phyloP scores from a whole-genome alignment of 371 early-diverging fungal genomes.

The Mucor irregularis region DNA sequence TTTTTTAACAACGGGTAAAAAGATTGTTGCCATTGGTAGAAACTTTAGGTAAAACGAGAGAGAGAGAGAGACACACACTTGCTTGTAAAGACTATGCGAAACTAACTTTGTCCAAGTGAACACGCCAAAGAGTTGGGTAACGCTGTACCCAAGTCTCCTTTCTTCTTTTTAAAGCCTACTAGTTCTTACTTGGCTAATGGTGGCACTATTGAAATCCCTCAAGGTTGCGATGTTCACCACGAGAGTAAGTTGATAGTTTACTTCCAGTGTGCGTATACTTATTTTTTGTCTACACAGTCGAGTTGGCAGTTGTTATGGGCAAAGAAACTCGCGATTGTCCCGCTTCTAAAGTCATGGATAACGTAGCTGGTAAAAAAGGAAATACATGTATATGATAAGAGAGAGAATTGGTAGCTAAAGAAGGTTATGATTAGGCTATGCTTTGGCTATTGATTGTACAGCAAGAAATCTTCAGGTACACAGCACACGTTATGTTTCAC shows the following conservation, averaged over 20 bases:
- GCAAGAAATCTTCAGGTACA: constrained; percentile 82
- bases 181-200: constrained; percentile 78
- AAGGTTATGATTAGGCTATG: constrained; percentile 68
- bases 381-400: background rate
- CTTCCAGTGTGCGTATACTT: background rate
- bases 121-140: constrained; percentile 94
- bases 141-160: constrained; percentile 83
- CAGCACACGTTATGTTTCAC: background rate
- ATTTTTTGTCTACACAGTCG: constrained; percentile 52
- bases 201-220: constrained; percentile 79
- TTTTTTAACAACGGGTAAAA: constrained; percentile 72
- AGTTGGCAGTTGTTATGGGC: constrained; percentile 93
- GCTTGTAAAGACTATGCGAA: too few relatives aligned
- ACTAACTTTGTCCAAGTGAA: too few relatives aligned
- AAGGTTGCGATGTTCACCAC: constrained; percentile 84
- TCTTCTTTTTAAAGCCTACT: constrained; percentile 95
- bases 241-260: constrained; percentile 55
- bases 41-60: constrained; percentile 62
- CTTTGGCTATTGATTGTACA: constrained; percentile 91
- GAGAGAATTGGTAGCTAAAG: background rate
- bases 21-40: constrained; percentile 92
- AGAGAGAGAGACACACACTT: background rate
- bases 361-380: constrained; percentile 63
- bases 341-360: constrained; percentile 60
- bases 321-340: constrained; percentile 78